A percentile compares a stretch with the other conserved stretches of the same genome.
These are phyloP conservation scores for Fragilariopsis cylindrus DNA, from an alignment of 108 stramenopile genomes.

Conservation along the genomic window DNA sequence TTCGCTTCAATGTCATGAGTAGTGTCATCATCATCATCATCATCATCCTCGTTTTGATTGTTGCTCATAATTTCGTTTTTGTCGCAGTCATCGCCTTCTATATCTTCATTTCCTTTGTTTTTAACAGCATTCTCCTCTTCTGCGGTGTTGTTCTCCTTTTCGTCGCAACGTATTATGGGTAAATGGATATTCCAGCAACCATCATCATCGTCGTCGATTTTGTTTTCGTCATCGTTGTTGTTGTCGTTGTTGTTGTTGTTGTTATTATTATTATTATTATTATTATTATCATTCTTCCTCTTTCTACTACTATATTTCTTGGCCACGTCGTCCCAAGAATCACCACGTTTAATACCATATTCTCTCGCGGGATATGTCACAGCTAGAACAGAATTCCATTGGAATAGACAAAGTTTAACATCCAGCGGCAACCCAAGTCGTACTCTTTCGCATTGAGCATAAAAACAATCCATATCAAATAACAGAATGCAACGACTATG, in stretches of 20 bases:
- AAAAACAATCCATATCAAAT: constrained; percentile 90
- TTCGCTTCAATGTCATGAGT: constrained; percentile 32
- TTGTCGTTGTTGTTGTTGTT: background rate
- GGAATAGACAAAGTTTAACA: constrained; percentile 58
- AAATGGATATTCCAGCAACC: constrained; percentile 28
- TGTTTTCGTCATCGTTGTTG: constrained; percentile 6
- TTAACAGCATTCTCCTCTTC: background rate
- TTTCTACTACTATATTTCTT: constrained; percentile 30
- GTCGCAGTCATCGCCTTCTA: constrained; percentile 16
- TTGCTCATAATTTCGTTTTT: constrained; percentile 10
- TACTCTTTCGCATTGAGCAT: constrained; percentile 85
- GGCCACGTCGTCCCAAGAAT: constrained; percentile 68
- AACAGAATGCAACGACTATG: constrained; percentile 64
- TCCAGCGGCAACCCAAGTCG: constrained; percentile 60
- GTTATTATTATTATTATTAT: constrained; percentile 4
- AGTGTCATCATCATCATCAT: background rate
- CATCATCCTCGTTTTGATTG: constrained; percentile 3
- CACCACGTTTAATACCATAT: constrained; percentile 75
- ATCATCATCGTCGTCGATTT: constrained; percentile 8
- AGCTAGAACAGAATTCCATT: constrained; percentile 83
- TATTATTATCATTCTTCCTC: background rate
- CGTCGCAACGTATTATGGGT: constrained; percentile 18
- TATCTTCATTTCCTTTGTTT: background rate
- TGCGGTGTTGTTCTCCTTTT: background rate
- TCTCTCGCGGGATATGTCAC: constrained; percentile 80